Conservation (phyloP, 1,139 yeast species). For the Taphrina communis region DNA sequence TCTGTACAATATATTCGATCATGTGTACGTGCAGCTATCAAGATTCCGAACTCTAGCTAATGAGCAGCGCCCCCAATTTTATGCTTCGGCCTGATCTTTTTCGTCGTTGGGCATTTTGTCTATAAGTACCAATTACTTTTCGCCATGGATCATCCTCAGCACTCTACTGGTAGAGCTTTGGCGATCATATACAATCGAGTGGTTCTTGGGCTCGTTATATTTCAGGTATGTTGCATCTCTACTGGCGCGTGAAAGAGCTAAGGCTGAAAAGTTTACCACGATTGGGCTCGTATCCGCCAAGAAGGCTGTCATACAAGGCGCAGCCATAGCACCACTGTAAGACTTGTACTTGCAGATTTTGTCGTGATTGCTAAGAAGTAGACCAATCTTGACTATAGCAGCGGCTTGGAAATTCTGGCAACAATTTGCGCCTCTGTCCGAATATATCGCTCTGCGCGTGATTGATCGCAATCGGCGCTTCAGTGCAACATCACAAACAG, state of each 20-base stretch:
- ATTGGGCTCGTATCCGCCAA: conserved; percentile 33
- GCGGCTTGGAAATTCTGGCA: conserved; percentile 73
- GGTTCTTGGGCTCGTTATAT: conserved; percentile 69
- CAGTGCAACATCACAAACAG: conserved; percentile 52
- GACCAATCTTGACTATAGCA: conserved; percentile 67
- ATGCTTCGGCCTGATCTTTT: conserved; percentile 74
- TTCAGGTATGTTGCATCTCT: conserved; percentile 69
- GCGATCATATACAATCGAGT: conserved; percentile 77
- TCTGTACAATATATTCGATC: conserved; percentile 72
- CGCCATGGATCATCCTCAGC: conserved; percentile 82
- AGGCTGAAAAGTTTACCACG: conserved; percentile 21
- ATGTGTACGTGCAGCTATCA: conserved; percentile 63
- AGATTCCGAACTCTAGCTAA: conserved; percentile 75
- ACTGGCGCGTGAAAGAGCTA: background rate
- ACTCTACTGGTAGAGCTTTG: conserved; percentile 89
- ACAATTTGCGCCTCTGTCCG: conserved; percentile 77
- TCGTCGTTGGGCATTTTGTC: conserved; percentile 74
- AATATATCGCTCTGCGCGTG: conserved; percentile 83
- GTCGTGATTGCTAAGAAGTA: conserved; percentile 21
- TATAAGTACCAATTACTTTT: conserved; percentile 81
- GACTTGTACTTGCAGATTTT: background rate
- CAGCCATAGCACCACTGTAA: conserved; percentile 32
- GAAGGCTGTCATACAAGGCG: conserved; percentile 28
- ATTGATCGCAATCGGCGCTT: conserved; percentile 50
- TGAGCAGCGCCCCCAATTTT: conserved; percentile 70